Evolutionary conservation across 495 filamentous ascomycete species (phyloP).

Genomic region (Amorphotheca resinae): DNA sequence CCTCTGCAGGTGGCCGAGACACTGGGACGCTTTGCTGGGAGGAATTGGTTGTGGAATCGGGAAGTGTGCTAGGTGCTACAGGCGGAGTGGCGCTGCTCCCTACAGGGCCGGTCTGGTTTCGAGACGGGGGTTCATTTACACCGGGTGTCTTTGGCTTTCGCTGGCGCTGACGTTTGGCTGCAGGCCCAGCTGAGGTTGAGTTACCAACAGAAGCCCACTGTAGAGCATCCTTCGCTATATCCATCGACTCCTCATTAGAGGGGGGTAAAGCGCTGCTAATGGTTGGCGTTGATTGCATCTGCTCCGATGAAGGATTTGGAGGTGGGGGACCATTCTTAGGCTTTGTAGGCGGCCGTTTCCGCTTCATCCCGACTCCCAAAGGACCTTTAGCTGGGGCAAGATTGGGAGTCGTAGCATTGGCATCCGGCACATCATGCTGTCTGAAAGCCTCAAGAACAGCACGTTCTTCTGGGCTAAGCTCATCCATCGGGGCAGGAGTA

Average conservation of each 20-base stretch:
- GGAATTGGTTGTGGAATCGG: slow-evolving; percentile 11
- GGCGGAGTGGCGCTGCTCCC: slow-evolving; percentile 17
- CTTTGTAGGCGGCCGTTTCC: slow-evolving; percentile 16
- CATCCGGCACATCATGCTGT: slow-evolving; percentile 5
- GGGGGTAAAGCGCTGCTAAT: slow-evolving; percentile 4
- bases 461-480: slow-evolving; percentile 19
- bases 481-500: slow-evolving; percentile 5
- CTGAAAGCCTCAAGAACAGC: slow-evolving; percentile 22
- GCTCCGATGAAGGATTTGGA: slow-evolving; percentile 2
- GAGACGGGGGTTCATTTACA: slow-evolving; percentile 13
- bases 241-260: slow-evolving; percentile 4
- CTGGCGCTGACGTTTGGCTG: slow-evolving; percentile 13
- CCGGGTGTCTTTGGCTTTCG: slow-evolving; percentile 17
- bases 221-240: slow-evolving; percentile 8
- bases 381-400: slow-evolving; percentile 2
- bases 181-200: slow-evolving; percentile 12
- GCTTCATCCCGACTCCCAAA: slow-evolving; percentile 9
- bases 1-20: slow-evolving; percentile 20
- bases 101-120: slow-evolving; percentile 15
- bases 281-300: background rate
- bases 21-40: slow-evolving; percentile 17
- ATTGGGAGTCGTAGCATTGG: slow-evolving; percentile 9
- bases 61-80: slow-evolving; percentile 13
- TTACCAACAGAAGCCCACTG: slow-evolving; percentile 14
- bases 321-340: slow-evolving; percentile 9